A percentile compares a stretch with the other conserved stretches of the same genome.
phyloP scores from a whole-genome alignment of 164 flowering plant genomes.

The Nelumbo lutea region DNA sequence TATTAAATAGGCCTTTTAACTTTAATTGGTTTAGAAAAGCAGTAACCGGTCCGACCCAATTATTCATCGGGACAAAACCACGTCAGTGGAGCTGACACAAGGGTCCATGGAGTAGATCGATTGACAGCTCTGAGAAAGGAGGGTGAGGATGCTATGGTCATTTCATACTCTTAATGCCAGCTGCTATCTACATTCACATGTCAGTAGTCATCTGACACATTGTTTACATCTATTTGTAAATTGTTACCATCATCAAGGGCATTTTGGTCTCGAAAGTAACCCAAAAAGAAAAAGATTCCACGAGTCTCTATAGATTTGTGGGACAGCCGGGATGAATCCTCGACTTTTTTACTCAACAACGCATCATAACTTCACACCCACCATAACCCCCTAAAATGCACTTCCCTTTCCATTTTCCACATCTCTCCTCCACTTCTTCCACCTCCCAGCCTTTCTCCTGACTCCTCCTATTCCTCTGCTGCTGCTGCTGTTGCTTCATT shows the following conservation, averaged over 20 bases:
- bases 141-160: no score
- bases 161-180: no score
- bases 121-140: no score
- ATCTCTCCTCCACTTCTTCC: not conserved
- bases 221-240: no score
- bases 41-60: no score
- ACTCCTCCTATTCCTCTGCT: not conserved
- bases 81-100: no score
- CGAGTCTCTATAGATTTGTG: conserved; percentile 1
- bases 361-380: not conserved
- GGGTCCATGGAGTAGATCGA: no score
- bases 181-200: no score
- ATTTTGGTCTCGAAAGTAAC: not conserved
- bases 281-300: not conserved
- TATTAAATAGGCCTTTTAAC: no score
- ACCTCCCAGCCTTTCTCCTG: not conserved
- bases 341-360: not conserved
- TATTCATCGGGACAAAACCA: no score
- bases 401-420: conserved; percentile 7
- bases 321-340: not conserved
- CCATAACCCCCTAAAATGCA: not conserved
- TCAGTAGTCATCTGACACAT: no score
- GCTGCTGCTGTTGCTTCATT: not conserved
- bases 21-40: no score
- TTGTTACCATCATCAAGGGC: not conserved